Evolutionary conservation across 2,329 filamentous ascomycete genomes (phyloP), one percentile per base, ranked within the genome.

Genomic region (Oidium heveae): DNA sequence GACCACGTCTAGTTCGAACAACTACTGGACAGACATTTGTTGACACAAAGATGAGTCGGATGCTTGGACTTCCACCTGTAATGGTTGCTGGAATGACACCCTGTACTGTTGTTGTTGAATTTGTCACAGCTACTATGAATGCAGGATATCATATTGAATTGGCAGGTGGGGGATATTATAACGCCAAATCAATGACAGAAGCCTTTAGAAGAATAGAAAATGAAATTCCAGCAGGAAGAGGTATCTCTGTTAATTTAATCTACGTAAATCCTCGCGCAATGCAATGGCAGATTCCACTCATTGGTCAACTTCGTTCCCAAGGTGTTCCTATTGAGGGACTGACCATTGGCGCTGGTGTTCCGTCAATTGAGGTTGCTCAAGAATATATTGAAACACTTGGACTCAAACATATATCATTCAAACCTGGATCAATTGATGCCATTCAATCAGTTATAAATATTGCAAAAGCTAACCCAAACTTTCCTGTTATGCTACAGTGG

Each of bases 1-100:
- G 89, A 10, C 91, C 93, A n/a, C 83, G 81, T 57, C 74, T 98
- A 46, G 80, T 94, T 62, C 91, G 86, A 70, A 95, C 85, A 15
- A 89, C 88, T 12, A 80, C 78, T 56, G 91, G 91, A 20, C 77
- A 88, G 65, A 94, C 86, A 1, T 95, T 84, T 61, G 86, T 98
- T 50, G 88, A 96, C 66, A 98, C 91, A 58, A 95, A 94, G 72
- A 91, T 95, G 82, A 93, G 84, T 68, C 76, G 86, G 61, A 72
- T 94, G 20, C 72, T 94, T 18, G 87, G 87, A 61, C 72, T 91
- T 4, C 86, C 88, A 9, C 88, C 88, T 0, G 72, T 95, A 58
- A 82, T 95, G 72, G 86, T 94, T 57, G 86, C 87, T 55, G 88
- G 87, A 66, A 95, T 95, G 88, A 94, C 88, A 1, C 88, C 88